These are phyloP conservation scores for Cryptococcus sp. DNA, from an alignment of 1,284 basidiomycete species.

Conservation along the genomic window DNA sequence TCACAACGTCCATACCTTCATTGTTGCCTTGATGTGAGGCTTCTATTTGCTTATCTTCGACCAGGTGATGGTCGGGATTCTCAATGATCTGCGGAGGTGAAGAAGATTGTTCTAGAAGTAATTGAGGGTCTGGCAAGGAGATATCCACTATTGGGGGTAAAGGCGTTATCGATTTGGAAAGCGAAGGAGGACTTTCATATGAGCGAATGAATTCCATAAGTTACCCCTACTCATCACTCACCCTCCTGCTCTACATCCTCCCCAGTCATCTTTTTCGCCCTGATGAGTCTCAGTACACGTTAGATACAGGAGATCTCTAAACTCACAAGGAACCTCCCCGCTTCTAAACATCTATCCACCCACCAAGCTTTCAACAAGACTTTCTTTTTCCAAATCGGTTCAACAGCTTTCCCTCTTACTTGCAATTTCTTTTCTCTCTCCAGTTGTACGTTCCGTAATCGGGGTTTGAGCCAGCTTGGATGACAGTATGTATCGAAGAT, in stretches of 20 bases:
- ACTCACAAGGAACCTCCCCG: slow-evolving; percentile 16
- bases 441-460: not conserved
- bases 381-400: slow-evolving; percentile 18
- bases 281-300: not conserved
- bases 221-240: not conserved
- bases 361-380: slow-evolving; percentile 22
- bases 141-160: no score
- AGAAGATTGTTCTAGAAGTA: no score
- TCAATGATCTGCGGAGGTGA: no score
- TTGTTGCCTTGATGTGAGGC: no score
- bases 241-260: slow-evolving; percentile 22
- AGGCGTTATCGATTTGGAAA: no score
- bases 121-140: no score
- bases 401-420: not conserved
- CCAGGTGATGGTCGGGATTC: no score
- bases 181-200: no score
- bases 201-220: no score
- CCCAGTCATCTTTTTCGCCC: slow-evolving; percentile 23
- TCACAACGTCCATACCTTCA: no score
- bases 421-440: not conserved
- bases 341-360: slow-evolving; percentile 14
- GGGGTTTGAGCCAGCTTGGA: slow-evolving; percentile 16
- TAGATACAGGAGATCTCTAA: not conserved
- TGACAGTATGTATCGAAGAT: slow-evolving; percentile 31
- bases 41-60: no score